Conservation (phyloP, 306 rosid genomes). For the cucumber (Cucumis sativus) region Cucumber_9930_V3 NC_026657.2:11549001-11549500, state of each 20-base stretch:
- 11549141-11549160: not conserved
- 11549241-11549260: not conserved
- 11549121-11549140: not conserved
- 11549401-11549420: slow-evolving; percentile 34
- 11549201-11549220: not conserved
- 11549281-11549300: not conserved
- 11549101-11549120: not conserved
- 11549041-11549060: not conserved
- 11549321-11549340: not conserved
- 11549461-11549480: slow-evolving; percentile 79
- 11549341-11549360: not conserved
- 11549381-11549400: slow-evolving; percentile 42
- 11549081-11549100: not conserved
- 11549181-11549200: not conserved
- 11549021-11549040: too few relatives aligned
- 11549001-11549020: too few relatives aligned
- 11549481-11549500: slow-evolving; percentile 49
- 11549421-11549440: slow-evolving; percentile 70
- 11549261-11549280: not conserved
- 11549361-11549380: not conserved
- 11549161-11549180: not conserved
- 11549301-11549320: not conserved
- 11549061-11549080: not conserved
- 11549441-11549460: slow-evolving; percentile 80
- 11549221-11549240: not conserved